A percentile compares a stretch with the other conserved stretches of the same genome.
Conservation (phyloP, 306 rosid genomes). For the Quercus rubra region DNA sequence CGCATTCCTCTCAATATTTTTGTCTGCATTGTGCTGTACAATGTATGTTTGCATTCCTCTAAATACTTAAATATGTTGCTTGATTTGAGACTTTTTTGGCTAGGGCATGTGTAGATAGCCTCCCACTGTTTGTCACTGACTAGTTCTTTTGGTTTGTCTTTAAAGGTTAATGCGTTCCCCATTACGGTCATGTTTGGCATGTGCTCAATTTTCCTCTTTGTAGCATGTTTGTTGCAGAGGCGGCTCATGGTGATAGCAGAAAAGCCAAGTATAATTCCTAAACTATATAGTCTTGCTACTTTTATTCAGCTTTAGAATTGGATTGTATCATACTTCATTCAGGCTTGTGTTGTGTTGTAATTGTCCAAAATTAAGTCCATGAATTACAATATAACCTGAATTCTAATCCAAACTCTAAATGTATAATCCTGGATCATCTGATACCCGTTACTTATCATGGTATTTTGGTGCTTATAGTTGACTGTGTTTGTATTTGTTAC, state of each 20-base stretch:
- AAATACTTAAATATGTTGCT: not conserved
- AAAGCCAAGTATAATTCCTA: slow-evolving; percentile 68
- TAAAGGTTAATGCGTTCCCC: slow-evolving; percentile 94
- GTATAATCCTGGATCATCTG: not conserved
- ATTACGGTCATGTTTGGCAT: slow-evolving; percentile 93
- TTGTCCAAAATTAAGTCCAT: not conserved
- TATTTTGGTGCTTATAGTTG: slow-evolving; percentile 20
- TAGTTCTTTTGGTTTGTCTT: slow-evolving; percentile 21
- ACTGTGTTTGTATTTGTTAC: slow-evolving; percentile 36
- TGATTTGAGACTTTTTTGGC: slow-evolving; percentile 9
- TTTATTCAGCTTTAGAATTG: slow-evolving; percentile 7
- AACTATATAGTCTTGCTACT: slow-evolving; percentile 14
- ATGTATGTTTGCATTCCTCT: slow-evolving; percentile 53
- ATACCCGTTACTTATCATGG: not conserved
- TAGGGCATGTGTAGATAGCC: slow-evolving; percentile 11
- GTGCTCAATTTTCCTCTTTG: slow-evolving; percentile 92
- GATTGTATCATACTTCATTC: slow-evolving; percentile 1
- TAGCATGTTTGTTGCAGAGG: slow-evolving; percentile 85
- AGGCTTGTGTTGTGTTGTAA: not conserved
- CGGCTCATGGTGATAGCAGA: slow-evolving; percentile 76
- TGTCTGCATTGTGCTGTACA: slow-evolving; percentile 92
- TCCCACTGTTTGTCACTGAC: slow-evolving; percentile 25
- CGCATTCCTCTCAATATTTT: slow-evolving; percentile 97
- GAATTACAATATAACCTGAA: not conserved
- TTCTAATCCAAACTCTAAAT: not conserved